Evolutionary conservation across 495 filamentous ascomycete species (phyloP).

Genomic region (Astrocystis sublimbata): DNA sequence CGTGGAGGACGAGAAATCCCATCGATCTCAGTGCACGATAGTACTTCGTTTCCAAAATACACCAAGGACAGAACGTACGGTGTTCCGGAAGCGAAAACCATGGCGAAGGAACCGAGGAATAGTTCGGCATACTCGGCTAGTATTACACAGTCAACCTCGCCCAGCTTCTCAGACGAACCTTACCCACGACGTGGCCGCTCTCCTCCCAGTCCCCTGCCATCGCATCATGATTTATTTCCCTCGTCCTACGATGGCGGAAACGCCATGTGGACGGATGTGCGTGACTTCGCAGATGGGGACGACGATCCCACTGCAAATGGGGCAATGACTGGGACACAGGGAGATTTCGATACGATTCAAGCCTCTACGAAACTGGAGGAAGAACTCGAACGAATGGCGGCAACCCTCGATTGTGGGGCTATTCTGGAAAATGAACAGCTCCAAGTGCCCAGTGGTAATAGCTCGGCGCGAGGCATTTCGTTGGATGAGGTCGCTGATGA

Average conservation of each 20-base stretch:
- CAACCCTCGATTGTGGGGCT: background rate
- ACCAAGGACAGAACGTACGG: slow-evolving; percentile 28
- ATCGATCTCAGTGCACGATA: slow-evolving; percentile 38
- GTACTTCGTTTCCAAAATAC: slow-evolving; percentile 33
- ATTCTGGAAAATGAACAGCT: slow-evolving; percentile 19
- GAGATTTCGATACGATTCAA: slow-evolving; percentile 17
- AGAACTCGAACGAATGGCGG: slow-evolving; percentile 27
- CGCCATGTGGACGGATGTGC: slow-evolving; percentile 28
- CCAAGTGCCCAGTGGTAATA: slow-evolving; percentile 24
- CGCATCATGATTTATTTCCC: slow-evolving; percentile 35
- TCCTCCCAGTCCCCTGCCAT: slow-evolving; percentile 46
- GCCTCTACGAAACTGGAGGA: slow-evolving; percentile 19
- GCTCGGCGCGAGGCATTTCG: slow-evolving; percentile 18
- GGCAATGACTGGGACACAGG: slow-evolving; percentile 23
- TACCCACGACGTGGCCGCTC: slow-evolving; percentile 47
- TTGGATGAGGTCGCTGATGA: slow-evolving; percentile 13
- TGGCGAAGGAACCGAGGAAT: slow-evolving; percentile 33
- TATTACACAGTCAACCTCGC: slow-evolving; percentile 27
- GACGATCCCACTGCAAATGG: slow-evolving; percentile 20
- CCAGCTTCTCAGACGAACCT: slow-evolving; percentile 29
- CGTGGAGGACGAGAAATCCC: slow-evolving; percentile 27
- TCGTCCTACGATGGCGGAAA: slow-evolving; percentile 21
- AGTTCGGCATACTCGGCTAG: slow-evolving; percentile 35
- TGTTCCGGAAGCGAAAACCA: slow-evolving; percentile 31
- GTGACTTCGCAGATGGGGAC: slow-evolving; percentile 26